Percentiles rank a stretch among this genome's conserved stretches.
These are phyloP conservation scores for Aethionema arabicum DNA, from an alignment of 345 rosid species.

Conservation along the genomic window DNA sequence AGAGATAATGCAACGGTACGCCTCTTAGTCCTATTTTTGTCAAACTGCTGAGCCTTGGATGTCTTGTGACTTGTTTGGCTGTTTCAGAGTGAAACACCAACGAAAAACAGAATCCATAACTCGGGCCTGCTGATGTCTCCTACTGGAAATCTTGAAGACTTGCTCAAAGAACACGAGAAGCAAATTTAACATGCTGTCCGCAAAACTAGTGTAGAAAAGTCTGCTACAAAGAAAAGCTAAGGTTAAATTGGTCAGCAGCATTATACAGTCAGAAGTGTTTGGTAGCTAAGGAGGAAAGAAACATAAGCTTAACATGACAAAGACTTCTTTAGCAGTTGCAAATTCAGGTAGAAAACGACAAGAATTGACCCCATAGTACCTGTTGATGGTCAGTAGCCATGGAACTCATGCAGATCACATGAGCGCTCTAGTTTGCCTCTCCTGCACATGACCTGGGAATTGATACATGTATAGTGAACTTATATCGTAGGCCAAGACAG, in stretches of 20 bases:
- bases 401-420: too few relatives aligned
- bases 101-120: slow-evolving; percentile 61
- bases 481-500: too few relatives aligned
- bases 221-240: neutral
- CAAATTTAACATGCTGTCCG: slow-evolving; percentile 76
- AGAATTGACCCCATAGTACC: too few relatives aligned
- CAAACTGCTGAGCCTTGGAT: too few relatives aligned
- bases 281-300: neutral
- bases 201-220: slow-evolving; percentile 52
- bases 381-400: too few relatives aligned
- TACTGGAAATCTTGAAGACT: slow-evolving; percentile 67
- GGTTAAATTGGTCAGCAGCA: neutral
- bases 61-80: too few relatives aligned
- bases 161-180: slow-evolving; percentile 72
- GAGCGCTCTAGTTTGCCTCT: too few relatives aligned
- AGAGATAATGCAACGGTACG: slow-evolving; percentile 42
- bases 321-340: neutral
- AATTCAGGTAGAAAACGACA: too few relatives aligned
- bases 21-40: neutral
- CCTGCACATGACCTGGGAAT: too few relatives aligned
- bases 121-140: slow-evolving; percentile 78
- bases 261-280: neutral
- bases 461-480: too few relatives aligned
- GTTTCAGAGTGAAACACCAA: slow-evolving; percentile 48
- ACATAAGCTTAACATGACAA: neutral